These are phyloP conservation scores for Actinidia chinensis DNA, from an alignment of 179 eudicot genomes.

Conservation along the genomic window DNA sequence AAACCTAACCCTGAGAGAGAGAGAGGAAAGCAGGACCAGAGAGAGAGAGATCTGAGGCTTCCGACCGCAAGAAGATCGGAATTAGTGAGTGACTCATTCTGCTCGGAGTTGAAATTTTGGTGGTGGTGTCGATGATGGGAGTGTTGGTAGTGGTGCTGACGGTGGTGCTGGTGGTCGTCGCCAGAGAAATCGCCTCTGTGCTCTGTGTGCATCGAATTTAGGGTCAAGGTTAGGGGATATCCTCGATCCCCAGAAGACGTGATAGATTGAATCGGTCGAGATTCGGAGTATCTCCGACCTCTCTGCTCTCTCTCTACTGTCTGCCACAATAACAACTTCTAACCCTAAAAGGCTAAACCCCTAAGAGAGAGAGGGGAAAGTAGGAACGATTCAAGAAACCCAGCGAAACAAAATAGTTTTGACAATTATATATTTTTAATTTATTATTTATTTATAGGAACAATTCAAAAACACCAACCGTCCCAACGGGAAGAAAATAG, in stretches of 20 bases:
- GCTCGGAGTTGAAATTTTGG: constrained; percentile 9
- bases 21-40: constrained; percentile 10
- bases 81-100: not conserved
- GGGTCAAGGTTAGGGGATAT: not conserved
- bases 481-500: too few species aligned
- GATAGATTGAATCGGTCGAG: constrained; percentile 4
- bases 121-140: not conserved
- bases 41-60: too few species aligned
- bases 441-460: too few species aligned
- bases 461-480: too few species aligned
- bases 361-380: too few species aligned
- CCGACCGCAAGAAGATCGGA: not conserved
- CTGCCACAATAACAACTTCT: not conserved
- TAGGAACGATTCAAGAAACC: too few species aligned
- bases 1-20: too few species aligned
- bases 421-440: too few species aligned
- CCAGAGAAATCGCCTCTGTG: not conserved
- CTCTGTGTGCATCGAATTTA: not conserved
- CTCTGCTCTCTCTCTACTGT: not conserved
- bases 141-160: too few species aligned
- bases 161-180: constrained; percentile 6
- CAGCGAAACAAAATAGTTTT: too few species aligned
- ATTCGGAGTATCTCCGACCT: constrained; percentile 13
- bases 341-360: not conserved
- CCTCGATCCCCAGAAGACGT: constrained; percentile 13